Percentiles rank a stretch among this genome's conserved stretches.
Evolutionary conservation across 306 rosid species (phyloP).

Genomic region (Sicyos edulis): DNA sequence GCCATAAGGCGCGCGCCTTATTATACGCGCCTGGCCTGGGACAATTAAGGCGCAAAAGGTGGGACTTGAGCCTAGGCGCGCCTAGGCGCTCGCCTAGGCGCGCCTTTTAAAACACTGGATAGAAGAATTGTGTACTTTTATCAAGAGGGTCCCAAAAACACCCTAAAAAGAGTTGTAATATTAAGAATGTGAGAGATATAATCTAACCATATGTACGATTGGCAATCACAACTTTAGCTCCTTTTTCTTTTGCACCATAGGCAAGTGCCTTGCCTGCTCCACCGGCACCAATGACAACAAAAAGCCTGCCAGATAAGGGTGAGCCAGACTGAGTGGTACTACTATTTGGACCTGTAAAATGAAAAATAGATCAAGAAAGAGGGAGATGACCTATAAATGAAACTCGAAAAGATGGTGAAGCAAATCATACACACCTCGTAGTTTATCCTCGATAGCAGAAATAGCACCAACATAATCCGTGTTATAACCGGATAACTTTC

Average conservation of each 20-base stretch:
- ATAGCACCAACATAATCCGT: constrained; percentile 63
- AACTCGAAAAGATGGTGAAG: constrained; percentile 1
- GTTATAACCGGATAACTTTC: constrained; percentile 50
- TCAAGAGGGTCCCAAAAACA: background rate
- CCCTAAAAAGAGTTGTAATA: background rate
- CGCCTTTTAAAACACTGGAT: too few species aligned
- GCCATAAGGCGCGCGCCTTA: too few species aligned
- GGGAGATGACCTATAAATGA: background rate
- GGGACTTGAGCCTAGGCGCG: too few species aligned
- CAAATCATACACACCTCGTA: constrained; percentile 33
- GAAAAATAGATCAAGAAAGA: background rate
- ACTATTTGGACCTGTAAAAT: constrained; percentile 27
- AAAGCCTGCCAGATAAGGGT: constrained; percentile 51
- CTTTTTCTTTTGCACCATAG: constrained; percentile 61
- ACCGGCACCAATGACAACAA: constrained; percentile 67
- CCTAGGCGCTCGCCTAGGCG: too few species aligned
- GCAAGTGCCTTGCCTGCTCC: constrained; percentile 79
- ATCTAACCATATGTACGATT: constrained; percentile 41
- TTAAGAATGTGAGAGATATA: background rate
- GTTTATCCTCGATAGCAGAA: constrained; percentile 58
- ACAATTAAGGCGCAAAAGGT: too few species aligned
- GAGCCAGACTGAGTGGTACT: constrained; percentile 32
- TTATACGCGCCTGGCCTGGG: too few species aligned
- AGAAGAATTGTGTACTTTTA: background rate
- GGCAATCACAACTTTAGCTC: constrained; percentile 69